Conservation (phyloP, 768 basidiomycete species). For the Inosperma sp. region DNA sequence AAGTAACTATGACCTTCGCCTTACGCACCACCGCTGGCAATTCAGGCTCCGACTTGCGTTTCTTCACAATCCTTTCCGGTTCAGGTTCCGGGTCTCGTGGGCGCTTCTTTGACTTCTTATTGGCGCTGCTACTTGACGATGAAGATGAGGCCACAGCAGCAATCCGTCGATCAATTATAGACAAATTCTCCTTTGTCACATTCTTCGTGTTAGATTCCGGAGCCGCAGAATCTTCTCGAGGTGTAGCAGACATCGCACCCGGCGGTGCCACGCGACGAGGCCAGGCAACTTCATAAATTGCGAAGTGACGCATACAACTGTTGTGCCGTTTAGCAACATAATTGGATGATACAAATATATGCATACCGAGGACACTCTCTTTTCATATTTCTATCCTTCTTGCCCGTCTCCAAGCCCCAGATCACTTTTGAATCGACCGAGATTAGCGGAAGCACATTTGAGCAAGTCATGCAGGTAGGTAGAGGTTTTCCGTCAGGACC, state of each 20-base stretch:
- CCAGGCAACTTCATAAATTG: conserved; percentile 71
- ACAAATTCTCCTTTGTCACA: conserved; percentile 10
- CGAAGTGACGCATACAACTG: conserved; percentile 76
- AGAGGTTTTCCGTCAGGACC: conserved; percentile 64
- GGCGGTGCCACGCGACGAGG: conserved; percentile 56
- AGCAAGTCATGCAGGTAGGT: conserved; percentile 69
- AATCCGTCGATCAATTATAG: conserved; percentile 12
- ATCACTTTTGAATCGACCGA: conserved; percentile 70
- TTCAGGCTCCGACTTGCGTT: not conserved
- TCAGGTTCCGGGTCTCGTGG: not conserved
- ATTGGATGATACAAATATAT: not conserved
- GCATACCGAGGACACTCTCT: conserved; percentile 74
- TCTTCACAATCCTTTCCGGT: conserved; percentile 3
- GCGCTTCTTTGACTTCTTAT: conserved; percentile 6
- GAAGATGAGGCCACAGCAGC: conserved; percentile 1
- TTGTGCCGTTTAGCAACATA: not conserved
- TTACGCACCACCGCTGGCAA: not conserved
- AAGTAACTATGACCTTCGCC: conserved; percentile 10
- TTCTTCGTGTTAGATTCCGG: conserved; percentile 36
- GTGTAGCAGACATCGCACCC: conserved; percentile 43
- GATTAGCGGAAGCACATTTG: conserved; percentile 69
- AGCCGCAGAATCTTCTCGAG: conserved; percentile 45
- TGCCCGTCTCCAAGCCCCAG: conserved; percentile 62
- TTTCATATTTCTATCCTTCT: conserved; percentile 57
- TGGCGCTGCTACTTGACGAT: too few species aligned